Evolutionary conservation across 139 green algal genomes (phyloP).

Genomic region (Chara braunii): DNA sequence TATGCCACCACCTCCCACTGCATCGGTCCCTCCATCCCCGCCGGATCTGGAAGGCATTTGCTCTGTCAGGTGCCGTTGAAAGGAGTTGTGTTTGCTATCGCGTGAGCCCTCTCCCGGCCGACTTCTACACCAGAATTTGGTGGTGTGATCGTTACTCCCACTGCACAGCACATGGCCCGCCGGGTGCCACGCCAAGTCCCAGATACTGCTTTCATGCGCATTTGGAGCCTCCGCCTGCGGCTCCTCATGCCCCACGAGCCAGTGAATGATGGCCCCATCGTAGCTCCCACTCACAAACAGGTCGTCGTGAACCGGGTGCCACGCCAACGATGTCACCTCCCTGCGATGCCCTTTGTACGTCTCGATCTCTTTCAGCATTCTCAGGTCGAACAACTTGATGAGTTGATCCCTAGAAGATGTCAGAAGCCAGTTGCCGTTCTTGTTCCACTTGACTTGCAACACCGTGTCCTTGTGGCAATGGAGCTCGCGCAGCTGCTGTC

Average conservation of each 20-base stretch:
- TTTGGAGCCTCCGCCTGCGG: constrained; percentile 51
- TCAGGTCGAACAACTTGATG: constrained; percentile 53
- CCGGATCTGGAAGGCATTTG: no score
- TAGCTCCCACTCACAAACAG: constrained; percentile 59
- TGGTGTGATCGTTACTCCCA: constrained; percentile 49
- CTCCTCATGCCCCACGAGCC: constrained; percentile 55
- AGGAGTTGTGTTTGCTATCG: no score
- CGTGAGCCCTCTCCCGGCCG: constrained; percentile 42
- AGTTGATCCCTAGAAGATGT: constrained; percentile 65
- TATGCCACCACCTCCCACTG: no score
- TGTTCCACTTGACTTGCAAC: constrained; percentile 65
- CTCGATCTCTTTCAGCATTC: constrained; percentile 52
- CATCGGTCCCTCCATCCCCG: no score
- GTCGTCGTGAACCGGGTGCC: constrained; percentile 82
- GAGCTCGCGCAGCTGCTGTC: constrained; percentile 57
- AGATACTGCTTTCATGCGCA: constrained; percentile 64
- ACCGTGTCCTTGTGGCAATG: constrained; percentile 78
- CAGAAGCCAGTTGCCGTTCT: constrained; percentile 80
- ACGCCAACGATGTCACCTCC: constrained; percentile 68
- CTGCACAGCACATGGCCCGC: constrained; percentile 69
- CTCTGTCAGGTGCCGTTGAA: no score
- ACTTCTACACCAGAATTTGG: constrained; percentile 68
- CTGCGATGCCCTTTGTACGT: constrained; percentile 64
- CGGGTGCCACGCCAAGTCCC: constrained; percentile 73
- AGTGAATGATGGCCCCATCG: constrained; percentile 71